A percentile compares a stretch with the other conserved stretches of the same genome.
phyloP scores from a whole-genome alignment of 148 eudicot species.

The Pharnaceum exiguum region DNA sequence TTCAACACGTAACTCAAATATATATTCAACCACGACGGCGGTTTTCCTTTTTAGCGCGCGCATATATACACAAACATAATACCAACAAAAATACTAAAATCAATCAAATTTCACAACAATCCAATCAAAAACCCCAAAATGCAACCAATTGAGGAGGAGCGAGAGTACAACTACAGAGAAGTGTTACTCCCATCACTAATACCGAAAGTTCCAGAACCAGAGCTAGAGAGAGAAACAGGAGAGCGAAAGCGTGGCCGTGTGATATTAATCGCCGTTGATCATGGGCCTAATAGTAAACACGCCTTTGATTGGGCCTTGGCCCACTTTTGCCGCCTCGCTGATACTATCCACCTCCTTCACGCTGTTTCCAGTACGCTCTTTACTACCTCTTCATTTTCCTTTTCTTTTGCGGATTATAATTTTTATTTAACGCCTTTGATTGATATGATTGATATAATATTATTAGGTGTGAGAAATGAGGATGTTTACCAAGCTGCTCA shows the following conservation, averaged over 20 bases:
- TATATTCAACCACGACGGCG: conserved; percentile 13
- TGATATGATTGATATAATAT: not conserved
- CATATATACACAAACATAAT: not conserved
- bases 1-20: too few species aligned
- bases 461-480: conserved; percentile 51
- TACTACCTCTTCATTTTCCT: not conserved
- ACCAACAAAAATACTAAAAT: not conserved
- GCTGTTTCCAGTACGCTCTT: conserved; percentile 51
- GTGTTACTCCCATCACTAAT: conserved; percentile 47
- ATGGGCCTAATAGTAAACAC: conserved; percentile 78
- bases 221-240: conserved; percentile 58
- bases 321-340: conserved; percentile 57
- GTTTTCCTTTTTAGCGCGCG: not conserved
- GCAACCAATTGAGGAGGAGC: conserved; percentile 30
- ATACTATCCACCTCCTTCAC: conserved; percentile 71
- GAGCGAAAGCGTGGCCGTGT: conserved; percentile 70
- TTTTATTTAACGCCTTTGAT: not conserved
- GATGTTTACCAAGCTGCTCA: conserved; percentile 49
- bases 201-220: conserved; percentile 44
- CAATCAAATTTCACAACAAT: not conserved
- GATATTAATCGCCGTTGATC: conserved; percentile 67
- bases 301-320: conserved; percentile 80
- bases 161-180: conserved; percentile 53
- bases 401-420: not conserved
- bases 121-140: not conserved